A percentile compares a stretch with the other conserved stretches of the same genome.
These are phyloP conservation scores for Globisporangium paddicum DNA, from an alignment of 352 stramenopile species.

Conservation along the genomic window DNA sequence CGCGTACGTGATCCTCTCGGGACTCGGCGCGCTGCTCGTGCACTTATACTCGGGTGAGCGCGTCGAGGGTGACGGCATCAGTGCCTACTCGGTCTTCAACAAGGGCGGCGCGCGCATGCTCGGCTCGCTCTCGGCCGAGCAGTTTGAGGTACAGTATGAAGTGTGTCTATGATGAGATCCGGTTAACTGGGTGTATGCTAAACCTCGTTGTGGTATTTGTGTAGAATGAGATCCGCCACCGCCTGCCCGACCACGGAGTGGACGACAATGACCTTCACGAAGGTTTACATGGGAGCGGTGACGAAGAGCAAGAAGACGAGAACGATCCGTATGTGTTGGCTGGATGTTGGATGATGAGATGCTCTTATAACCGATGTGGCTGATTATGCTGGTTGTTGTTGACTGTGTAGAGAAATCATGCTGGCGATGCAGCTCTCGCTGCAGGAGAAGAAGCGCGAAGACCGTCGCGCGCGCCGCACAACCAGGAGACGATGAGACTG, in stretches of 20 bases:
- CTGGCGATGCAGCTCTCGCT: slow-evolving; percentile 48
- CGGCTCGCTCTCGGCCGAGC: slow-evolving; percentile 73
- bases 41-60: slow-evolving; percentile 30
- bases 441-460: slow-evolving; percentile 65
- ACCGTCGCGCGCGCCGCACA: slow-evolving; percentile 33
- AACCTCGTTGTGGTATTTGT: background rate
- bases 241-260: slow-evolving; percentile 14
- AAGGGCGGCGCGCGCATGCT: slow-evolving; percentile 58
- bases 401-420: slow-evolving; percentile 38
- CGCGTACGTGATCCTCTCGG: slow-evolving; percentile 60
- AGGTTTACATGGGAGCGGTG: background rate
- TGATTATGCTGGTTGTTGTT: background rate
- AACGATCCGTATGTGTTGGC: slow-evolving; percentile 39
- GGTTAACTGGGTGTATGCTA: background rate
- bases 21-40: slow-evolving; percentile 31
- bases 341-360: background rate
- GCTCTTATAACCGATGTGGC: background rate
- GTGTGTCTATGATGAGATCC: background rate
- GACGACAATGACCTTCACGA: slow-evolving; percentile 13
- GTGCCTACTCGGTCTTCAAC: slow-evolving; percentile 85
- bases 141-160: slow-evolving; percentile 59
- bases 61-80: slow-evolving; percentile 27
- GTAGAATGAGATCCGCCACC: slow-evolving; percentile 76
- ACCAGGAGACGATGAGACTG: slow-evolving; percentile 35
- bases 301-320: slow-evolving; percentile 28